Conservation (phyloP, 2,329 filamentous ascomycete species). For the Hypoxylon sp. region DNA sequence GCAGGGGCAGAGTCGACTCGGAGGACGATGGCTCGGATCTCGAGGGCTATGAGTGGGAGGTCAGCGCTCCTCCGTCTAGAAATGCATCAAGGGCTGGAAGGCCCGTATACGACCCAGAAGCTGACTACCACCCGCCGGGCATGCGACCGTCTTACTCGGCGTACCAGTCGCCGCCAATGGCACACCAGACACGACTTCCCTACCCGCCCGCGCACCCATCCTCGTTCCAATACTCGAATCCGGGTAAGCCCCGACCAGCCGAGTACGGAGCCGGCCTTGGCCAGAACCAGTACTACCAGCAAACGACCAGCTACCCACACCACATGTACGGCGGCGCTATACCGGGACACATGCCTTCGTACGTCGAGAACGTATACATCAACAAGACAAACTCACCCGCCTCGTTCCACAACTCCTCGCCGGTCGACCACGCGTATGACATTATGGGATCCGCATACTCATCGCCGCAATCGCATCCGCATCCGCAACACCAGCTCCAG, state of each 20-base stretch:
- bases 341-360: constrained; percentile 16
- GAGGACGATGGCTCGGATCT: constrained; percentile 58
- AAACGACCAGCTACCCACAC: constrained; percentile 45
- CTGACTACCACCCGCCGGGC: constrained; percentile 47
- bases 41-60: constrained; percentile 60
- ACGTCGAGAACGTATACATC: constrained; percentile 45
- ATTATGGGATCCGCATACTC: constrained; percentile 53
- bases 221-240: constrained; percentile 53
- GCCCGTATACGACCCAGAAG: constrained; percentile 50
- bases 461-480: constrained; percentile 30
- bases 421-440: constrained; percentile 47
- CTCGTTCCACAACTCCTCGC: constrained; percentile 34
- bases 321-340: constrained; percentile 35
- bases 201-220: constrained; percentile 46
- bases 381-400: constrained; percentile 46
- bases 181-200: constrained; percentile 22
- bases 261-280: constrained; percentile 53
- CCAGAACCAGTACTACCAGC: constrained; percentile 55
- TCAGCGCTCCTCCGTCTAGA: constrained; percentile 49
- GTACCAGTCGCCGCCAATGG: constrained; percentile 32
- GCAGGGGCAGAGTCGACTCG: constrained; percentile 48
- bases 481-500: not conserved
- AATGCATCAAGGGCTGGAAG: constrained; percentile 50
- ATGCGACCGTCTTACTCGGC: constrained; percentile 32
- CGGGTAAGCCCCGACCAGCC: constrained; percentile 54